Conservation (phyloP, 1,284 basidiomycete species). For the Sanguinoderma infundibulare region DNA sequence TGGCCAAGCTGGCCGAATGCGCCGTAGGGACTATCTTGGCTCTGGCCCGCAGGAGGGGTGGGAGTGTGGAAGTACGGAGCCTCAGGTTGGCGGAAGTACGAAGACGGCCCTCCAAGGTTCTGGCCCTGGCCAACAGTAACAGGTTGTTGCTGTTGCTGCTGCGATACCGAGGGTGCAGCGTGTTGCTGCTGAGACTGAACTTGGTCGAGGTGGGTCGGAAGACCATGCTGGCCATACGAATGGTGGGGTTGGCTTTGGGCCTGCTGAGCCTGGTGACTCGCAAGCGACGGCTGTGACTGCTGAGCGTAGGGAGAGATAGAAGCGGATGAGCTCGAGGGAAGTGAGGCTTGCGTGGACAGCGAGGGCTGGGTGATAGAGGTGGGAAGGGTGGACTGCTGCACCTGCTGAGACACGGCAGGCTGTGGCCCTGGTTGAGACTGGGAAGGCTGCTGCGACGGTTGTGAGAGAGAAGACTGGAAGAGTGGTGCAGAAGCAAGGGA, state of each 20-base stretch:
- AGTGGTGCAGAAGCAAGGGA: conserved; percentile 35
- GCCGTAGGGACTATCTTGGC: conserved; percentile 67
- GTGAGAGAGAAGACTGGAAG: conserved; percentile 54
- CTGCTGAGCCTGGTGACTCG: conserved; percentile 46
- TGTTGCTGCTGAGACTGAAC: conserved; percentile 47
- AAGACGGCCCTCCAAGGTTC: conserved; percentile 39
- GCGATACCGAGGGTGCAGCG: conserved; percentile 34
- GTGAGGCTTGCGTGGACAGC: conserved; percentile 33
- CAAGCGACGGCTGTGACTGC: conserved; percentile 39
- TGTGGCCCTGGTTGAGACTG: conserved; percentile 32
- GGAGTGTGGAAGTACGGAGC: conserved; percentile 75
- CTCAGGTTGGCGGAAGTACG: conserved; percentile 72
- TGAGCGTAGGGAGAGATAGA: conserved; percentile 46
- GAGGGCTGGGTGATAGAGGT: conserved; percentile 44
- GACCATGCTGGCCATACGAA: conserved; percentile 64
- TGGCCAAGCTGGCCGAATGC: conserved; percentile 68
- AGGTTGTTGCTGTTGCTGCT: conserved; percentile 40
- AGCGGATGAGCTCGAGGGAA: conserved; percentile 33
- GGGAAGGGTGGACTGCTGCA: conserved; percentile 45
- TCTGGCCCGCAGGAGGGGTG: conserved; percentile 70
- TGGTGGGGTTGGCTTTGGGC: conserved; percentile 44
- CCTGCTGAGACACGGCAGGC: conserved; percentile 37
- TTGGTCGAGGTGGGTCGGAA: conserved; percentile 66
- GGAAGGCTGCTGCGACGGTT: conserved; percentile 38
- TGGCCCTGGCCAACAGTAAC: conserved; percentile 42